These are phyloP conservation scores for Oehlia diaphana DNA, from an alignment of 192 early-diverging fungal species.

Conservation along the genomic window DNA sequence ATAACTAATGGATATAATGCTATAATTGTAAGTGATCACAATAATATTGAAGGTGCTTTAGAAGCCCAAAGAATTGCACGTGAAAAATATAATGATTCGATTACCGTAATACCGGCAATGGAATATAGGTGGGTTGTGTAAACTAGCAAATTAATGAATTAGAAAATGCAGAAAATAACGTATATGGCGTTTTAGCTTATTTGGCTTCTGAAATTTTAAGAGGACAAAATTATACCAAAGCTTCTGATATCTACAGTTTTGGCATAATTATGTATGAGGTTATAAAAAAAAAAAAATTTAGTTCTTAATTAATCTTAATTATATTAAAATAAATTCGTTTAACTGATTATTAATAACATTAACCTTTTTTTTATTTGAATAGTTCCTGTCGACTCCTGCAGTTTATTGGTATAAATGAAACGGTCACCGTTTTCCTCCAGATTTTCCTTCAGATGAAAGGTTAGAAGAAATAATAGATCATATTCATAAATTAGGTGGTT, in stretches of 20 bases:
- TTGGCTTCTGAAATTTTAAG: too few relatives aligned
- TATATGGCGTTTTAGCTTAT: too few relatives aligned
- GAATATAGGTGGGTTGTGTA: slow-evolving; percentile 53
- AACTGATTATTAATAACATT: background rate
- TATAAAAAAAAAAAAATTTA: background rate
- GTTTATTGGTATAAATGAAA: slow-evolving; percentile 58
- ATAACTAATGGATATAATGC: slow-evolving; percentile 70
- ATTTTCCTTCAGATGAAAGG: slow-evolving; percentile 60
- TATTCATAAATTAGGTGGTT: slow-evolving; percentile 64
- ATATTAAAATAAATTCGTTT: background rate
- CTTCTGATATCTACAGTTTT: too few relatives aligned
- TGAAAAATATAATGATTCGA: slow-evolving; percentile 46
- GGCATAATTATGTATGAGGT: too few relatives aligned
- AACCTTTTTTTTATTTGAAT: background rate
- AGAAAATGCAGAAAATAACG: too few relatives aligned
- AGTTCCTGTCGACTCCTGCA: slow-evolving; percentile 73
- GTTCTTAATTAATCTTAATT: background rate
- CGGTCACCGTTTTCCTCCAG: too few relatives aligned
- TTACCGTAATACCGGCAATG: slow-evolving; percentile 67
- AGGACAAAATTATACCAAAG: too few relatives aligned
- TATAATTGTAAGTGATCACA: slow-evolving; percentile 71
- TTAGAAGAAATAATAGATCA: slow-evolving; percentile 55
- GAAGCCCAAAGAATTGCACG: slow-evolving; percentile 57
- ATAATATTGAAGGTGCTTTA: slow-evolving; percentile 61
- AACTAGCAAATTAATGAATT: too few relatives aligned